Evolutionary conservation across 768 basidiomycete genomes (phyloP), one percentile per base, ranked within the genome.

Genomic region (Cystofilobasidium macerans): DNA sequence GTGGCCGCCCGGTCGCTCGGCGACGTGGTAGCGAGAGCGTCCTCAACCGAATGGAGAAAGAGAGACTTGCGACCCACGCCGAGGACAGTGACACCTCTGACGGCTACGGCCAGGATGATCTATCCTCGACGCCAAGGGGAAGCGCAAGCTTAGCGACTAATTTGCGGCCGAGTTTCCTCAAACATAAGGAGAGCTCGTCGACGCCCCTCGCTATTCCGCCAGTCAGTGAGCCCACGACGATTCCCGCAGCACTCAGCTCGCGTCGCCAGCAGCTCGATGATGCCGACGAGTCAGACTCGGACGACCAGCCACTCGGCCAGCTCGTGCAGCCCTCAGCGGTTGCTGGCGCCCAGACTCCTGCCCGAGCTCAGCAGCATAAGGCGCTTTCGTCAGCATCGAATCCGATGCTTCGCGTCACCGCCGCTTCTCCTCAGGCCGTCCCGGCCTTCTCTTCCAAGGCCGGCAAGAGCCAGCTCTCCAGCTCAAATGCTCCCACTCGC

Each of bases 71-170:
- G 47, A 20, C 16, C 16, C 28, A 51, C 32, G 53, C 38, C n/a
- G 58, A 61, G 18, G 53, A 57, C 24, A 48, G 53, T n/a, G 65
- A 67, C 8, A 51, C 30, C 30, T 30, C 51, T 26, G 65, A 67
- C 42, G 65, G 33, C 1, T 67, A 67, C 43, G 65, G 65, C 14
- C 30, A 47, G 14, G 65, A 60, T 35, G 64, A 65, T 8, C 28
- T 32, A 9, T 43, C 36, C 4, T n/a, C 24, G n/a, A 16, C 38
- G 33, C 33, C 51, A 28, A 30, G 6, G 38, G 22, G 16, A 4
- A 20, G 47, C 28, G n/a, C 38, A 14, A 12, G 12, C 20, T 18
- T 40, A 12, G 38, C 45, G 18, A 22, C 32, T 22, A 42, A 26
- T 20, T 18, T 16, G 45, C 24, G 14, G 35, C 56, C 33, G 18